These are phyloP conservation scores for Lyophyllum semitale DNA, from an alignment of 768 basidiomycete species.

Conservation along the genomic window DNA sequence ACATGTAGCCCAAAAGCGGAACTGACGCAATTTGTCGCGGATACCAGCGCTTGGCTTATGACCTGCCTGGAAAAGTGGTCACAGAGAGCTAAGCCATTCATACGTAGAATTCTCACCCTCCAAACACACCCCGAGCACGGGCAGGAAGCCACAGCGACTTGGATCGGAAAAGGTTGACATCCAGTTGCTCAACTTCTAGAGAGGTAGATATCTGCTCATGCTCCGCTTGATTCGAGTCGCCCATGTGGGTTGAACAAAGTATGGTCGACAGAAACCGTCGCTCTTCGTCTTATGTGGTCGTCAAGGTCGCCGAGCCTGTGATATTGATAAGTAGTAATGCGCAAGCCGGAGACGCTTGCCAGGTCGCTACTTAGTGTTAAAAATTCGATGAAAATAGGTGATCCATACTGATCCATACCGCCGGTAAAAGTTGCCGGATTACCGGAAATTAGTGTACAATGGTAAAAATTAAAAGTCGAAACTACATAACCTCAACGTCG, in stretches of 20 bases:
- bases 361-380: not conserved
- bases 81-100: not conserved
- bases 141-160: slow-evolving; percentile 68
- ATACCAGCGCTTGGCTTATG: slow-evolving; percentile 83
- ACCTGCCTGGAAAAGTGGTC: slow-evolving; percentile 53
- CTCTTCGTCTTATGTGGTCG: not conserved
- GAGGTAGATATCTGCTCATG: slow-evolving; percentile 71
- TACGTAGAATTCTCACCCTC: slow-evolving; percentile 48
- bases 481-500: slow-evolving; percentile 69
- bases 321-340: not conserved
- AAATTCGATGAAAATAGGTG: not conserved
- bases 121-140: slow-evolving; percentile 74
- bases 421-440: not conserved
- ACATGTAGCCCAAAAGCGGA: slow-evolving; percentile 72
- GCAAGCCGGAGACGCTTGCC: not conserved
- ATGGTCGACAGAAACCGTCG: not conserved
- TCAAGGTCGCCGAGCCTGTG: not conserved
- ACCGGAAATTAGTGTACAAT: not conserved
- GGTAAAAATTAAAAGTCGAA: not conserved
- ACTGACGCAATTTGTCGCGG: slow-evolving; percentile 76
- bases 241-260: slow-evolving; percentile 14
- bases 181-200: slow-evolving; percentile 78
- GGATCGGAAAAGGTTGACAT: slow-evolving; percentile 76
- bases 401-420: not conserved
- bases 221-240: slow-evolving; percentile 52